Conservation (phyloP, 805 yeast genomes). For the Candida multigemmis region DNA sequence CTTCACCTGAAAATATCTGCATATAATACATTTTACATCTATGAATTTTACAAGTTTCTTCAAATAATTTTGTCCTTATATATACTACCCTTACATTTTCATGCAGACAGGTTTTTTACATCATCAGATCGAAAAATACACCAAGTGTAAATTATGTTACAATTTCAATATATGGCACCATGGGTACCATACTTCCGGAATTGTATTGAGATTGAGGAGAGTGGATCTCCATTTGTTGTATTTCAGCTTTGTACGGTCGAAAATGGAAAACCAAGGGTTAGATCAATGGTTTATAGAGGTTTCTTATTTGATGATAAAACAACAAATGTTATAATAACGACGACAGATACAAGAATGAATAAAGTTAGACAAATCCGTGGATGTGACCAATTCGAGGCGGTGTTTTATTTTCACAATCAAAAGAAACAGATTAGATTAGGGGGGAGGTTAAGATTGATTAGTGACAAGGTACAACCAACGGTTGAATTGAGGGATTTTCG, state of each 20-base stretch:
- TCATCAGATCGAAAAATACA: no score
- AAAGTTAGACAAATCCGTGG: conserved; percentile 46
- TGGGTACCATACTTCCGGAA: conserved; percentile 63
- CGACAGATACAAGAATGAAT: conserved; percentile 63
- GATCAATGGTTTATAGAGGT: conserved; percentile 69
- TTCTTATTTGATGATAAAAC: conserved; percentile 62
- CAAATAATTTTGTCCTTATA: no score
- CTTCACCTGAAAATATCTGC: no score
- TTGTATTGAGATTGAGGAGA: conserved; percentile 35
- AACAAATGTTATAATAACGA: conserved; percentile 58
- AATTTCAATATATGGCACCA: conserved; percentile 43
- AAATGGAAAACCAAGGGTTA: conserved; percentile 47
- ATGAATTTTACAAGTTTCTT: no score
- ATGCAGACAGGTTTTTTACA: no score
- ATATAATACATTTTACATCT: no score
- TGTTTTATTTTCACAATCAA: conserved; percentile 56
- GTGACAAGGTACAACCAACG: conserved; percentile 19
- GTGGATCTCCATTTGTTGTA: conserved; percentile 37
- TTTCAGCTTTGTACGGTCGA: conserved; percentile 68
- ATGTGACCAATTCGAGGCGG: conserved; percentile 61
- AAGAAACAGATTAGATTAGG: conserved; percentile 66
- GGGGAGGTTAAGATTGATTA: conserved; percentile 49
- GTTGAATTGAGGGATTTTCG: conserved; percentile 21
- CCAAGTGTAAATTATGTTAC: no score
- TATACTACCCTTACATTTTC: no score